Conservation (phyloP, 2,329 filamentous ascomycete species). For the Stemphylium vesicarium region DNA sequence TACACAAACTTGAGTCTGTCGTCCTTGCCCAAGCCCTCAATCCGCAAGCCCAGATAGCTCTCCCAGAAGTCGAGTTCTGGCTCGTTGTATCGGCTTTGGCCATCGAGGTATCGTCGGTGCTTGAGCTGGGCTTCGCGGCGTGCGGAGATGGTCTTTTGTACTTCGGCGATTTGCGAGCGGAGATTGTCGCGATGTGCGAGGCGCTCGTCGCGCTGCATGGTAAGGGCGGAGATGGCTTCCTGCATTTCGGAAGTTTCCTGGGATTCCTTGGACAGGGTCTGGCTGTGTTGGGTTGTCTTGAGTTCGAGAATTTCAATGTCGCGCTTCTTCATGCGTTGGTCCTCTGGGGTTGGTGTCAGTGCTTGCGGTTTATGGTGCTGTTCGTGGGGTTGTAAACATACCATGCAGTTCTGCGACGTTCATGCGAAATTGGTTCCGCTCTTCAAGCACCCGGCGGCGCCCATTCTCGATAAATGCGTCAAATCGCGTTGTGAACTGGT, state of each 20-base stretch:
- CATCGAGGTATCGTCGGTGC: slow-evolving; percentile 76
- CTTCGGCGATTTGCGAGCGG: slow-evolving; percentile 64
- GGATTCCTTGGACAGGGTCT: slow-evolving; percentile 77
- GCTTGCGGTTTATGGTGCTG: neutral
- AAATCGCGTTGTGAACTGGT: slow-evolving; percentile 86
- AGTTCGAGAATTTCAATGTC: slow-evolving; percentile 83
- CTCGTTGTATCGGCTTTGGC: slow-evolving; percentile 85
- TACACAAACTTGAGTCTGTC: slow-evolving; percentile 92
- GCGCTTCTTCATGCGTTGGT: slow-evolving; percentile 86
- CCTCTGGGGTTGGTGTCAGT: slow-evolving; percentile 64
- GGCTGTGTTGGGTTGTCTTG: slow-evolving; percentile 73
- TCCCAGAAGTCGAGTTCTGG: slow-evolving; percentile 98
- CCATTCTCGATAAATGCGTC: slow-evolving; percentile 94
- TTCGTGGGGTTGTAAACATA: slow-evolving; percentile 51
- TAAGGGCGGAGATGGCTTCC: slow-evolving; percentile 63
- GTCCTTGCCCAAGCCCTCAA: slow-evolving; percentile 84
- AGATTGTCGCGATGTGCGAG: slow-evolving; percentile 62
- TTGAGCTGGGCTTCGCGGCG: slow-evolving; percentile 74
- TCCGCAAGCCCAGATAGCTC: slow-evolving; percentile 82
- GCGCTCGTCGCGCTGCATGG: slow-evolving; percentile 62
- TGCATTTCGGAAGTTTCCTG: slow-evolving; percentile 73
- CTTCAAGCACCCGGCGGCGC: slow-evolving; percentile 85
- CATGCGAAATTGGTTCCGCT: slow-evolving; percentile 92
- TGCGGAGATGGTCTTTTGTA: slow-evolving; percentile 72
- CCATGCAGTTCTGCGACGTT: slow-evolving; percentile 89